A percentile compares a stretch with the other conserved stretches of the same genome.
These are phyloP conservation scores for Vaccinium corymbosum DNA, from an alignment of 148 eudicot species.

Conservation along the genomic window DNA sequence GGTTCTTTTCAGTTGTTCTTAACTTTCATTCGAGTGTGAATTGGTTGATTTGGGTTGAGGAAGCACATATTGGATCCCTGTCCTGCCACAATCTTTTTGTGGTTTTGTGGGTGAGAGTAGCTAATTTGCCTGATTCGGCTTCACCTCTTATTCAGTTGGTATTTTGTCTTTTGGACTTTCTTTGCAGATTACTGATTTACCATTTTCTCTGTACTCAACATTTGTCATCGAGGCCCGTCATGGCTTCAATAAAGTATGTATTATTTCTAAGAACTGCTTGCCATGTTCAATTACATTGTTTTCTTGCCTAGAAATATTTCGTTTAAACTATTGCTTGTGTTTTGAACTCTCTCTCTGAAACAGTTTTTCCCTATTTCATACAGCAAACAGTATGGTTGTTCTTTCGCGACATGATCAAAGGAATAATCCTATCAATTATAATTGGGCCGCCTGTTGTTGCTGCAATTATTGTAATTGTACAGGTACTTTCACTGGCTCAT, in stretches of 20 bases:
- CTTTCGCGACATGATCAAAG: constrained; percentile 85
- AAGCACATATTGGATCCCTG: not conserved
- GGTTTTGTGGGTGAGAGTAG: not conserved
- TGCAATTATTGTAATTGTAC: constrained; percentile 87
- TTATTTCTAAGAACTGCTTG: not conserved
- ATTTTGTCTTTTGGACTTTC: constrained; percentile 5
- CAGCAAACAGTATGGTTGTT: constrained; percentile 96
- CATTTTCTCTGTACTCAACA: constrained; percentile 90
- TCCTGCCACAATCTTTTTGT: not conserved
- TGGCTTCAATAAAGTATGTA: constrained; percentile 88
- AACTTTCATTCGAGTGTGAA: not conserved
- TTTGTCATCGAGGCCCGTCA: constrained; percentile 97
- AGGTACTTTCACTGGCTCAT: constrained; percentile 43
- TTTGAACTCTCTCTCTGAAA: not conserved
- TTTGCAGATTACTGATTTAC: constrained; percentile 90
- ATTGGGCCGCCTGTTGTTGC: constrained; percentile 98
- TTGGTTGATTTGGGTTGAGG: constrained; percentile 6
- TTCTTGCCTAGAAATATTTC: not conserved
- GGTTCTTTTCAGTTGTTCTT: not conserved
- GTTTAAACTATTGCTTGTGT: not conserved
- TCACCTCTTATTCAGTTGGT: not conserved
- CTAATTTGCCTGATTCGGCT: constrained; percentile 4
- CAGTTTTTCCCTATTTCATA: constrained; percentile 17
- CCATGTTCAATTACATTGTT: not conserved
- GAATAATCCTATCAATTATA: constrained; percentile 57